Evolutionary conservation across 129 eudicot species (phyloP).

Genomic region (Deinandra increscens): DNA sequence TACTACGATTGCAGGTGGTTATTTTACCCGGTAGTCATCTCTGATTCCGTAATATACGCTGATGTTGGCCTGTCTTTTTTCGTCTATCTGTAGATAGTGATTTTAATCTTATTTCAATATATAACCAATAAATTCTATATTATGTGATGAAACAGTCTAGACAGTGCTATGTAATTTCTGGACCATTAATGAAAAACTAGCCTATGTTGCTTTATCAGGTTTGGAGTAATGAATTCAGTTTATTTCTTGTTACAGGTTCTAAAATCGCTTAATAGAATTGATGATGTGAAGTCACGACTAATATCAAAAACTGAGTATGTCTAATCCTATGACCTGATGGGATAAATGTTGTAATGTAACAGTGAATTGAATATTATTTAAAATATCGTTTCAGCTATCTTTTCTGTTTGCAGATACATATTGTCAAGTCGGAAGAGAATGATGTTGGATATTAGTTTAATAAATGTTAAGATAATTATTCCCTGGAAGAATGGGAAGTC

Average conservation of each 20-base stretch:
- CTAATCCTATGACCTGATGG: slow-evolving; percentile 11
- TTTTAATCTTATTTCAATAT: background rate
- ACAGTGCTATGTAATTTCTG: background rate
- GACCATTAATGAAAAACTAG: background rate
- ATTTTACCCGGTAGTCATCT: slow-evolving; percentile 10
- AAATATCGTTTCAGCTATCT: slow-evolving; percentile 2
- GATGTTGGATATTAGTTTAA: slow-evolving; percentile 61
- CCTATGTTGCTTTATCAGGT: slow-evolving; percentile 16
- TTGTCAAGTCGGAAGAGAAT: slow-evolving; percentile 63
- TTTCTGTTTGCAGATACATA: slow-evolving; percentile 54
- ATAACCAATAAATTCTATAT: background rate
- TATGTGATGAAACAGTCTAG: slow-evolving; percentile 4
- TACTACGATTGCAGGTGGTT: background rate
- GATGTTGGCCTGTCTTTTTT: slow-evolving; percentile 1
- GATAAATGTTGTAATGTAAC: slow-evolving; percentile 3
- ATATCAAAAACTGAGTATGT: slow-evolving; percentile 79
- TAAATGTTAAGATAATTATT: slow-evolving; percentile 42
- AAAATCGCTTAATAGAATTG: slow-evolving; percentile 61
- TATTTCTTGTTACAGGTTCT: slow-evolving; percentile 52
- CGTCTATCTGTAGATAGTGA: background rate
- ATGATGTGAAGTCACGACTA: slow-evolving; percentile 57
- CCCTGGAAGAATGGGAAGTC: slow-evolving; percentile 51
- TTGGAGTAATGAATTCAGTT: slow-evolving; percentile 16
- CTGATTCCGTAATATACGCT: background rate
- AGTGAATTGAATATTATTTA: background rate